Conservation (phyloP, 1,284 basidiomycete genomes). For the Cryptococcus sp. region DNA sequence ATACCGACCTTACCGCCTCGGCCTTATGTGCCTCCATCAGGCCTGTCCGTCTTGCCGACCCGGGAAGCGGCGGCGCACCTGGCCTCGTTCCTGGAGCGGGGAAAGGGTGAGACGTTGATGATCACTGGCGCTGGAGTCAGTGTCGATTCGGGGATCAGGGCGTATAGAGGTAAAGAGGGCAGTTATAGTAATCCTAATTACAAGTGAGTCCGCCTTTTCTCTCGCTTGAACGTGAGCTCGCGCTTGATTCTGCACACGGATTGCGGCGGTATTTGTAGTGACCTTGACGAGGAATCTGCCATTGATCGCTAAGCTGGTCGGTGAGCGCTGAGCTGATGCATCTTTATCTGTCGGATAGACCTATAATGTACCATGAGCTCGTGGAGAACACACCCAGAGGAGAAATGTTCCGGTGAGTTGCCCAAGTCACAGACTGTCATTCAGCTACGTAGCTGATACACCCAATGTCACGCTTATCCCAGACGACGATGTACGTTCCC, state of each 20-base stretch:
- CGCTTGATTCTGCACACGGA: not conserved
- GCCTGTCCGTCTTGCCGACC: conserved; percentile 54
- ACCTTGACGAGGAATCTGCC: not conserved
- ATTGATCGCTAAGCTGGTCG: not conserved
- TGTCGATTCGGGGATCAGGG: conserved; percentile 87
- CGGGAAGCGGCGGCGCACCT: conserved; percentile 66
- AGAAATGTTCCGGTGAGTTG: conserved; percentile 65
- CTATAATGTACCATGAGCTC: conserved; percentile 72
- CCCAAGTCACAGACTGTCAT: not conserved
- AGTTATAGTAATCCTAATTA: conserved; percentile 89
- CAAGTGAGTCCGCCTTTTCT: conserved; percentile 60
- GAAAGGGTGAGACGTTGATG: conserved; percentile 64
- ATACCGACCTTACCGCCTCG: conserved; percentile 72
- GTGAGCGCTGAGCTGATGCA: not conserved
- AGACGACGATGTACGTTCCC: conserved; percentile 46
- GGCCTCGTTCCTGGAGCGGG: conserved; percentile 65
- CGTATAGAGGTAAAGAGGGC: conserved; percentile 80
- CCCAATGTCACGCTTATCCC: not conserved
- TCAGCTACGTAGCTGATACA: too few relatives aligned
- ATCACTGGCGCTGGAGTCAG: conserved; percentile 89
- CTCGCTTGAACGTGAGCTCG: not conserved
- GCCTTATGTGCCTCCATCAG: conserved; percentile 53
- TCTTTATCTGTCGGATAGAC: conserved; percentile 24
- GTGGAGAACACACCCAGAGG: conserved; percentile 69
- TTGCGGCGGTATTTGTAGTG: not conserved